These are phyloP conservation scores for Aspergillus sp. DNA, from an alignment of 2,329 filamentous ascomycete species.

Conservation along the genomic window DNA sequence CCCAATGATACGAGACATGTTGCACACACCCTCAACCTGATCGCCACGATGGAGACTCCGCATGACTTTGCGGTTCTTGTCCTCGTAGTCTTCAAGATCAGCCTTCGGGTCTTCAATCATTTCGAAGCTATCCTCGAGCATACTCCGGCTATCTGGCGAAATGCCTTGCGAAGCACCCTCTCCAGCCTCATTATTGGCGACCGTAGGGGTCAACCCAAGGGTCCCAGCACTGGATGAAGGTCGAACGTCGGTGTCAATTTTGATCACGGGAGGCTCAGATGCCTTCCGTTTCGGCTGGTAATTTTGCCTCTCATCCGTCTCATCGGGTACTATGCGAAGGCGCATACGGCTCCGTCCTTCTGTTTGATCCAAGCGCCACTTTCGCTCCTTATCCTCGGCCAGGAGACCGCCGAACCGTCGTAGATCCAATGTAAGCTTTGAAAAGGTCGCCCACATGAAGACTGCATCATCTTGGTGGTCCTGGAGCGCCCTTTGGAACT, in stretches of 20 bases:
- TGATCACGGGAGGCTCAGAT: conserved; percentile 53
- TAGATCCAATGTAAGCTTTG: conserved; percentile 76
- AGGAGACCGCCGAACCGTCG: conserved; percentile 80
- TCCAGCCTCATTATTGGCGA: conserved; percentile 33
- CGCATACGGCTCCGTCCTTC: conserved; percentile 96
- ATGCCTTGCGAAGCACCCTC: conserved; percentile 34
- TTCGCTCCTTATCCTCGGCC: conserved; percentile 62
- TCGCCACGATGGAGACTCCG: conserved; percentile 87
- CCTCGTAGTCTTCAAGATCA: conserved; percentile 82
- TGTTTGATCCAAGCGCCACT: conserved; percentile 93
- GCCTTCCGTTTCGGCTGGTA: conserved; percentile 82
- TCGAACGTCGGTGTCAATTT: conserved; percentile 49
- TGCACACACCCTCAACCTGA: conserved; percentile 89
- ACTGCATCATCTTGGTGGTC: conserved; percentile 89
- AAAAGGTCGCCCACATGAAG: conserved; percentile 74
- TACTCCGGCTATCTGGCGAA: conserved; percentile 40
- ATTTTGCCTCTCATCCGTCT: conserved; percentile 65
- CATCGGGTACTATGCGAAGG: conserved; percentile 79
- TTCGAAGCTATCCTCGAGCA: conserved; percentile 88
- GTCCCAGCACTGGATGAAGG: conserved; percentile 46
- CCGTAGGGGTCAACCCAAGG: conserved; percentile 38
- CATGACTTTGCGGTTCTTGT: conserved; percentile 98
- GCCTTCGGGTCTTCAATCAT: conserved; percentile 91
- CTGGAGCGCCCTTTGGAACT: conserved; percentile 83
- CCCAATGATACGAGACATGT: conserved; percentile 90